Base-by-base conservation (phyloP, 441 rosid genomes). In the Pelargonium australe region DNA sequence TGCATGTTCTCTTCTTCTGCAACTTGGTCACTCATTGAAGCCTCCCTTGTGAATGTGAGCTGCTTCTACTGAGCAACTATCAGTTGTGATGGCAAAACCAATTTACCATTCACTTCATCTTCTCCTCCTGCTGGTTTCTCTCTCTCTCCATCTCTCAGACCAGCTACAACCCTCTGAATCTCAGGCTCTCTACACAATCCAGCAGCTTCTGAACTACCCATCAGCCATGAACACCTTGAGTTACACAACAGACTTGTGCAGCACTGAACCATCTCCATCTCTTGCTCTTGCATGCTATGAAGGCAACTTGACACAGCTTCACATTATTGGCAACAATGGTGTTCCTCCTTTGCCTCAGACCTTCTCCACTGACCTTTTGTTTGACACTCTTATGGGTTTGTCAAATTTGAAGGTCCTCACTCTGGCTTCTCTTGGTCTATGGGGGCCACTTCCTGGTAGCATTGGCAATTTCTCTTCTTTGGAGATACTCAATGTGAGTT, bases 401-500 rank as follows among this genome's bases (percentile, higher is more conserved):
- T 66, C 86, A 11, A 78, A 69, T 77, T 74, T 87, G 64, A 85
- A 82, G 74, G 89, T 87, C 14, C 76, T 87, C 19, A 79, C 89
- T 66, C 53, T 87, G 74, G 86, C 83, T 72, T 85, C 89, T 64
- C 66, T 87, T 41, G 87, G 87, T 41, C 70, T 85, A 8, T 65
- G 74, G 73, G 89, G 92, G 1, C 75, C 85, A 9, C 67, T 87
- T 16, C 89, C 89, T 66, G 63, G 55, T 7, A 75, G 64, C 14
- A 31, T 85, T 71, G 81, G 79, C 45, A 75, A 72, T 69, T 70
- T 84, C 7, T 73, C 83, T 71, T 83, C 88, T 5, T 77, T 85
- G 63, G 92, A 87, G 76, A 82, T 87, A 69, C 80, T 87, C 58
- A 84, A 85, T 67, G 47, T 83, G n/a, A 85, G 85, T 66, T 87